These are phyloP conservation scores for Fusarium vanettenii DNA, from an alignment of 2,329 filamentous ascomycete genomes.

Conservation along the genomic window DNA sequence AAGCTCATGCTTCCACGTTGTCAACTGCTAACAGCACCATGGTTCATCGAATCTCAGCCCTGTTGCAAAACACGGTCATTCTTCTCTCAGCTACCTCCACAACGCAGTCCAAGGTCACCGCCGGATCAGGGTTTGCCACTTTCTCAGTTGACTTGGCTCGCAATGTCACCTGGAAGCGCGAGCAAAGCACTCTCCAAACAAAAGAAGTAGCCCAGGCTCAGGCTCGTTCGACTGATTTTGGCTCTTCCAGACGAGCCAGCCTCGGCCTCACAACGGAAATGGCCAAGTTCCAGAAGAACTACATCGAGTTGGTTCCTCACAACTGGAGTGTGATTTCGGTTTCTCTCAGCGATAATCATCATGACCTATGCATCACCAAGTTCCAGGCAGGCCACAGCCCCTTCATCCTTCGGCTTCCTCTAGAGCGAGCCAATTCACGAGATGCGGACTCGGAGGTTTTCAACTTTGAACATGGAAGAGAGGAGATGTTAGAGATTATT, in stretches of 20 bases:
- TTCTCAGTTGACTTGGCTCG: constrained; percentile 77
- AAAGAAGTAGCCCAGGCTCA: constrained; percentile 19
- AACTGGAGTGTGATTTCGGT: constrained; percentile 90
- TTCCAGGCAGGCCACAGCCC: constrained; percentile 80
- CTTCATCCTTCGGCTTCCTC: constrained; percentile 87
- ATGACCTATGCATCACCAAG: constrained; percentile 91
- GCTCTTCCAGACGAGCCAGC: constrained; percentile 52
- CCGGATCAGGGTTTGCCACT: constrained; percentile 68
- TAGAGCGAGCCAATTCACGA: constrained; percentile 83
- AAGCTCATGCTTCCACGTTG: constrained; percentile 69
- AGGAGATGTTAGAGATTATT: constrained; percentile 87
- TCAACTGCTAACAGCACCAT: constrained; percentile 67
- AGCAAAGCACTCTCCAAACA: constrained; percentile 67
- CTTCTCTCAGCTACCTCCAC: constrained; percentile 72
- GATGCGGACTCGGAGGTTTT: constrained; percentile 84
- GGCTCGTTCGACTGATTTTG: constrained; percentile 1
- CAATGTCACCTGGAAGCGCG: constrained; percentile 74
- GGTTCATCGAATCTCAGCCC: constrained; percentile 71
- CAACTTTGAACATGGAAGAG: constrained; percentile 81
- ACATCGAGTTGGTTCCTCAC: constrained; percentile 85
- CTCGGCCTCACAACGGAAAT: constrained; percentile 64
- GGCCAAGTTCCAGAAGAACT: constrained; percentile 78
- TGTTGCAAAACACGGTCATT: constrained; percentile 74
- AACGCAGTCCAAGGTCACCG: constrained; percentile 56
- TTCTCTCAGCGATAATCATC: constrained; percentile 81